Evolutionary conservation across 2,329 filamentous ascomycete species (phyloP).

Genomic region (Botryotinia calthae): DNA sequence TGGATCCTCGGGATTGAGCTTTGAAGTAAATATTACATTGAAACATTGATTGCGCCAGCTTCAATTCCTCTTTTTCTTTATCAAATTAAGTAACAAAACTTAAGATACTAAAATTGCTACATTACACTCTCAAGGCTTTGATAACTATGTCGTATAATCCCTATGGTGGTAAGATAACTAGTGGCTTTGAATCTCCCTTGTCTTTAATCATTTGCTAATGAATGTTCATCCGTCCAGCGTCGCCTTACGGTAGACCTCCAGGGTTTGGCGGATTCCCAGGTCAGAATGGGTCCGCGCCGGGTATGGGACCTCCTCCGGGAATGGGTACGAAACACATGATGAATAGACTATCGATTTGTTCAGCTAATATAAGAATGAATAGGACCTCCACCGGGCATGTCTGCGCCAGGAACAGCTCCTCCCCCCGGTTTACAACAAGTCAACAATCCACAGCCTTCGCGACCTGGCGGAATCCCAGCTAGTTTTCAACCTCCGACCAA

Average conservation of each 20-base stretch:
- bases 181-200: background rate
- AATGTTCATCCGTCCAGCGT: constrained; percentile 27
- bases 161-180: constrained; percentile 36
- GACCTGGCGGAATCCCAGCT: constrained; percentile 74
- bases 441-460: constrained; percentile 71
- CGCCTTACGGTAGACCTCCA: constrained; percentile 68
- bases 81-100: background rate
- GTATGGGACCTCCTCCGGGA: constrained; percentile 76
- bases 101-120: background rate
- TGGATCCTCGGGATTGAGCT: background rate
- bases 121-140: background rate
- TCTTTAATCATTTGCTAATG: background rate
- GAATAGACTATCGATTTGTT: constrained; percentile 11
- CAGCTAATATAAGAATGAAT: constrained; percentile 27
- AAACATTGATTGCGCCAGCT: constrained; percentile 5
- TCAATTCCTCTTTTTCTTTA: background rate
- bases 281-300: constrained; percentile 54
- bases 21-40: background rate
- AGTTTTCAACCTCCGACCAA: constrained; percentile 87
- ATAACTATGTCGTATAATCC: constrained; percentile 39
- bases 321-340: constrained; percentile 61
- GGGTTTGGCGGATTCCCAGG: constrained; percentile 70
- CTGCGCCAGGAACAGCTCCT: constrained; percentile 75
- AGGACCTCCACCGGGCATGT: constrained; percentile 79
- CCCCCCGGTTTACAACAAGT: constrained; percentile 76